Evolutionary conservation across 768 basidiomycete species (phyloP), one percentile per base, ranked within the genome.

Genomic region (Antrodiella citrinella): DNA sequence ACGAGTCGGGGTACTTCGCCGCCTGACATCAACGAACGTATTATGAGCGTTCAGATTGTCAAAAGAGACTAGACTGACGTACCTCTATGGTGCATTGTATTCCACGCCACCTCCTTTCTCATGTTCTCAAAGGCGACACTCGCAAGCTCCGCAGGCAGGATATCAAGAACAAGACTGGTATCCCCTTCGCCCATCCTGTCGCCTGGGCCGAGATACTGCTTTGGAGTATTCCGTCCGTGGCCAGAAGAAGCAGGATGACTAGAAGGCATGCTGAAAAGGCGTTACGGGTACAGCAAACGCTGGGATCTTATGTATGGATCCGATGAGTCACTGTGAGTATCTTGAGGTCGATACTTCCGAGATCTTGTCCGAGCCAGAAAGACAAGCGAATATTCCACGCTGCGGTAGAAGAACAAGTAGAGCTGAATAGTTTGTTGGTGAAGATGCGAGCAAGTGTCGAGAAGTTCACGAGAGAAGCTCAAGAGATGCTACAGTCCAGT

Each of bases 81-180:
- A 78, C 87, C 87, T 65, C 82, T 72, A 64, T 89, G 87, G 53
- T 77, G 67, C 87, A 91, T 91, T 2, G 70, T 70, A 43, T 76
- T 71, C 86, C 86, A 91, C 44, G 72, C 68, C 0, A 90, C 88
- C 59, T 90, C 87, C 9, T 71, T 64, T 51, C 65, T 72, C 55
- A 89, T 54, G 3, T 67, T 73, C 44, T 77, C 78, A 58, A 88
- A 88, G 0, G 77, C 82, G 15, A 59, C 62, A 4, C 71, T 71
- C 2, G 75, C 80, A 25, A 86, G 62, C 3, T 79, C 78, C 0
- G 67, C 57, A 0, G 84, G 79, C 11, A 88, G 71, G 45, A 89
- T 52, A 54, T 81, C 69, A 4, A 71, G 66, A 4, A 81, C 66
- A n/a, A 90, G 71, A 49, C 67, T 73, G 1, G 79, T 80, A 57